Evolutionary conservation across 2,329 filamentous ascomycete genomes (phyloP).

Genomic region (Xylaria sp.): DNA sequence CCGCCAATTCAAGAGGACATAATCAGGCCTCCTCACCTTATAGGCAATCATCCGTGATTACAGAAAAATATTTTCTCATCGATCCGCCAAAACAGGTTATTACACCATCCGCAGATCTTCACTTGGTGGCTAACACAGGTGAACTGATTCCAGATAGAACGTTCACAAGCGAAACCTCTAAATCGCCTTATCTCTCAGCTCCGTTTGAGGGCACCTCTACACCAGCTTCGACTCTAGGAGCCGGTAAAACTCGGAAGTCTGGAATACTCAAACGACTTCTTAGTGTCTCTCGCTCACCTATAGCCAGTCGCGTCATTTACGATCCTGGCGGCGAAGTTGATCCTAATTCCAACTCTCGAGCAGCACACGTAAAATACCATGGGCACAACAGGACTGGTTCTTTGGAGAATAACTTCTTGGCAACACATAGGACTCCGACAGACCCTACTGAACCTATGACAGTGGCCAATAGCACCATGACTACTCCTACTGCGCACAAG

Average conservation of each 20-base stretch:
- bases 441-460: conserved; percentile 45
- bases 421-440: conserved; percentile 37
- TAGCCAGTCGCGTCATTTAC: conserved; percentile 33
- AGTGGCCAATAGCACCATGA: not conserved
- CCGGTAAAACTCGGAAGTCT: conserved; percentile 35
- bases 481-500: not conserved
- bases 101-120: not conserved
- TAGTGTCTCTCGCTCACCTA: conserved; percentile 31
- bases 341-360: conserved; percentile 35
- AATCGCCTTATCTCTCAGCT: conserved; percentile 27
- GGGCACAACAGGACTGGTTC: conserved; percentile 34
- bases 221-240: conserved; percentile 32
- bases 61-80: conserved; percentile 33
- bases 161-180: conserved; percentile 10
- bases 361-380: conserved; percentile 34
- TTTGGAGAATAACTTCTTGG: conserved; percentile 36
- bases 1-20: not conserved
- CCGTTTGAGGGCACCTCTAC: conserved; percentile 24
- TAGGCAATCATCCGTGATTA: conserved; percentile 33
- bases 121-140: not conserved
- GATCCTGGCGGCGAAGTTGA: conserved; percentile 26
- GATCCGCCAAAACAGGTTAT: not conserved
- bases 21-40: conserved; percentile 13
- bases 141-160: not conserved
- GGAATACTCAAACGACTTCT: conserved; percentile 39